Conservation (phyloP, 805 yeast species). For the Candida tibetensis region DNA sequence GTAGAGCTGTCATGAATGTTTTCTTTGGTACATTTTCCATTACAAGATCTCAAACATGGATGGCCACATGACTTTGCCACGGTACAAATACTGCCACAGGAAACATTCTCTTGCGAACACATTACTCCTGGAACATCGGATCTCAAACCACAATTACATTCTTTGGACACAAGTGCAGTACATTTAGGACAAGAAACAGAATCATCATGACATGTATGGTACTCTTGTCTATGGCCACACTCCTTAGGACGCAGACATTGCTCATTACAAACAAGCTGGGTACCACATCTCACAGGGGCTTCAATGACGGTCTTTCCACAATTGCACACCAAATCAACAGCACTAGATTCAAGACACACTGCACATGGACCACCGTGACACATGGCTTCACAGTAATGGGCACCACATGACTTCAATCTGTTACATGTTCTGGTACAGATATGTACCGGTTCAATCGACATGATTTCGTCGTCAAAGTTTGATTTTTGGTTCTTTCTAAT, state of each 20-base stretch:
- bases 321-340: slow-evolving; percentile 72
- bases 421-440: slow-evolving; percentile 69
- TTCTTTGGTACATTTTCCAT: slow-evolving; percentile 56
- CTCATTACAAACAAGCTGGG: slow-evolving; percentile 56
- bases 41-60: slow-evolving; percentile 56
- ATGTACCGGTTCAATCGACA: slow-evolving; percentile 68
- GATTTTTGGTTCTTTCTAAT: slow-evolving; percentile 44
- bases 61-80: slow-evolving; percentile 40
- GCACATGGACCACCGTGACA: slow-evolving; percentile 82
- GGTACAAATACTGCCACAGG: slow-evolving; percentile 51
- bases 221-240: slow-evolving; percentile 73
- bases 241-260: slow-evolving; percentile 56
- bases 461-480: slow-evolving; percentile 47
- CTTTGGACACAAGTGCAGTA: slow-evolving; percentile 52
- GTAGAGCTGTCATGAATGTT: slow-evolving; percentile 48
- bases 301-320: slow-evolving; percentile 76
- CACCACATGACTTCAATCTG: slow-evolving; percentile 55
- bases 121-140: slow-evolving; percentile 55
- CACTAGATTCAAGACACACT: slow-evolving; percentile 77
- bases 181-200: slow-evolving; percentile 71
- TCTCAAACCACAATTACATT: slow-evolving; percentile 60
- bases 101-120: slow-evolving; percentile 66
- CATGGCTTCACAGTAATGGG: slow-evolving; percentile 62
- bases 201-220: slow-evolving; percentile 75
- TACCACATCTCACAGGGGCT: slow-evolving; percentile 88